phyloP scores from a whole-genome alignment of 768 basidiomycete species.

The Crassisporium funariophilum region DNA sequence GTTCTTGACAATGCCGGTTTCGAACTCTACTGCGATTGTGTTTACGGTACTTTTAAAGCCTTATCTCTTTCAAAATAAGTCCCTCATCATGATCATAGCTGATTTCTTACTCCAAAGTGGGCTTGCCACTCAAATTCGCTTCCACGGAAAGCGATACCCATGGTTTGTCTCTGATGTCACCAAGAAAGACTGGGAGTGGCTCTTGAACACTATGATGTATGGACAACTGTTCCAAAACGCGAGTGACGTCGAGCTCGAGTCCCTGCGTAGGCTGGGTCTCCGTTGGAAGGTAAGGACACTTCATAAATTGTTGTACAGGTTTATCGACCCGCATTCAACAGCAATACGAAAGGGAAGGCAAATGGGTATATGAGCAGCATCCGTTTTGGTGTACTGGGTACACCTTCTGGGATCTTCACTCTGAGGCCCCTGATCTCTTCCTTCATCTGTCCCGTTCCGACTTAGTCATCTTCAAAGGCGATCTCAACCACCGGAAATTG shows the following conservation, averaged over 20 bases:
- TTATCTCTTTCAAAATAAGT: not conserved
- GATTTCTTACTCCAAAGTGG: slow-evolving; percentile 94
- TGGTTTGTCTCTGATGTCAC: slow-evolving; percentile 97
- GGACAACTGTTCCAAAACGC: slow-evolving; percentile 91
- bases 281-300: slow-evolving; percentile 78
- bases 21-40: slow-evolving; percentile 86
- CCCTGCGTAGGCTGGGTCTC: slow-evolving; percentile 73
- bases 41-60: slow-evolving; percentile 60
- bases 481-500: slow-evolving; percentile 89
- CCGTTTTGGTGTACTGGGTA: slow-evolving; percentile 97
- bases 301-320: not conserved
- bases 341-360: slow-evolving; percentile 92
- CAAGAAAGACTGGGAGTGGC: slow-evolving; percentile 93
- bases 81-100: slow-evolving; percentile 46
- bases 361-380: slow-evolving; percentile 93
- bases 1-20: slow-evolving; percentile 88
- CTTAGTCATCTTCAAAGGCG: slow-evolving; percentile 93
- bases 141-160: slow-evolving; percentile 95
- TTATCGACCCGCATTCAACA: slow-evolving; percentile 26
- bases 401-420: slow-evolving; percentile 87
- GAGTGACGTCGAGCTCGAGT: slow-evolving; percentile 77
- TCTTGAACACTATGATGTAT: slow-evolving; percentile 83
- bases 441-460: slow-evolving; percentile 88
- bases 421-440: slow-evolving; percentile 89
- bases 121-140: slow-evolving; percentile 78